Percentiles rank a stretch among this genome's conserved stretches.
phyloP scores from a whole-genome alignment of 2,329 filamentous ascomycete species.

The Trichoderma oligosporum region DNA sequence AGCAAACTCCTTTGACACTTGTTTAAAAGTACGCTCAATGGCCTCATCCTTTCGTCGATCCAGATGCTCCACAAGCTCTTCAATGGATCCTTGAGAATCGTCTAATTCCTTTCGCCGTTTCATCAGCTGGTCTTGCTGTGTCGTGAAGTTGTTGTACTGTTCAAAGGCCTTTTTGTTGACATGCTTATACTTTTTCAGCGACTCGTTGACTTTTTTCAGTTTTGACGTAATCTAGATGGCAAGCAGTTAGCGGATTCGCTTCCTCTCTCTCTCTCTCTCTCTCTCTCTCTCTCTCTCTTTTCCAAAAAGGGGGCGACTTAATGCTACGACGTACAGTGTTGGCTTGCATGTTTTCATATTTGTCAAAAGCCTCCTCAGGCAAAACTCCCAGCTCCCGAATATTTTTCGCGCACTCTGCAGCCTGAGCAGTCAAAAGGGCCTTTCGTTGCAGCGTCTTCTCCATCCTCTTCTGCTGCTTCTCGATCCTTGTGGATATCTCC shows the following conservation, averaged over 20 bases:
- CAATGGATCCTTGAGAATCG: constrained; percentile 78
- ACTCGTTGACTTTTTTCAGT: constrained; percentile 86
- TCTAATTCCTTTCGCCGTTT: constrained; percentile 84
- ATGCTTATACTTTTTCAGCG: constrained; percentile 92
- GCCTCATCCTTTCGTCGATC: constrained; percentile 97
- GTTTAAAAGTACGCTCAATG: constrained; percentile 97
- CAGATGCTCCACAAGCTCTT: constrained; percentile 85
- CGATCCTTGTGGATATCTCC: constrained; percentile 72
- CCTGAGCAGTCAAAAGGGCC: constrained; percentile 70
- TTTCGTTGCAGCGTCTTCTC: constrained; percentile 91
- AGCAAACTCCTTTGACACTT: constrained; percentile 90
- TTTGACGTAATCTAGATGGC: constrained; percentile 57
- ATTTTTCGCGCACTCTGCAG: constrained; percentile 77
- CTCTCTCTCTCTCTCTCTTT: not conserved
- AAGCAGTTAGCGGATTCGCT: constrained; percentile 16
- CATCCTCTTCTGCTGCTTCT: constrained; percentile 82
- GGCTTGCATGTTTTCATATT: constrained; percentile 78
- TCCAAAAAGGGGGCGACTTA: too few relatives aligned
- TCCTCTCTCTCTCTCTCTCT: not conserved
- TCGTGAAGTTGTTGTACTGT: constrained; percentile 96
- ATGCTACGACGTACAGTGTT: constrained; percentile 56
- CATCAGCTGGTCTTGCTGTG: constrained; percentile 80
- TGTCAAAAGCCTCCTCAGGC: constrained; percentile 88
- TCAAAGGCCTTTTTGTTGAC: constrained; percentile 99
- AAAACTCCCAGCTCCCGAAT: constrained; percentile 91